These are phyloP conservation scores for Colletotrichum orchidophilum DNA, from an alignment of 2,329 filamentous ascomycete species.

Conservation along the genomic window DNA sequence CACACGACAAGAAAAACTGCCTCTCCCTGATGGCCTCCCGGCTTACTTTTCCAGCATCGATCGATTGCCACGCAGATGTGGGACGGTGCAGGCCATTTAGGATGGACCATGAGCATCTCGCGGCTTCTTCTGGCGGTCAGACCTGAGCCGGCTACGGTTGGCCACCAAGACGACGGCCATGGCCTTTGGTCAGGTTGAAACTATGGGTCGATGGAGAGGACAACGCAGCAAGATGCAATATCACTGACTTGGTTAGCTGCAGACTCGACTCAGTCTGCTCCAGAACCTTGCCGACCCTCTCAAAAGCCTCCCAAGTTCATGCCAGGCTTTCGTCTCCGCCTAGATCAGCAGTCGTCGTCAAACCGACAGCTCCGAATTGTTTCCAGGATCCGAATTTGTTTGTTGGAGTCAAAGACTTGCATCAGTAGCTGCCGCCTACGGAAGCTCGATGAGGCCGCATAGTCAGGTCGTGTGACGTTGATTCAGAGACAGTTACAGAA, in stretches of 20 bases:
- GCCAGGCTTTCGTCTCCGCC: background rate
- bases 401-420: background rate
- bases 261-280: background rate
- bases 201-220: slow-evolving; percentile 25
- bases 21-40: background rate
- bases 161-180: background rate
- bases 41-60: background rate
- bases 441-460: background rate
- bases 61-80: background rate
- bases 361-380: too few relatives aligned
- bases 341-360: background rate
- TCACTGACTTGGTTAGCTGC: slow-evolving; percentile 1
- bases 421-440: background rate
- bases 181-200: slow-evolving; percentile 22
- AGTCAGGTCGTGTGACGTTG: background rate
- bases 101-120: background rate
- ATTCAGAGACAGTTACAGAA: background rate
- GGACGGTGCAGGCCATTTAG: background rate
- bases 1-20: background rate
- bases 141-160: slow-evolving; percentile 13
- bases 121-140: slow-evolving; percentile 30
- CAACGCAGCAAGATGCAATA: slow-evolving; percentile 15
- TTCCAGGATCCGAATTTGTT: background rate
- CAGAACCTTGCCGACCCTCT: slow-evolving; percentile 6
- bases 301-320: background rate